phyloP scores from a whole-genome alignment of 257 asterid species.

The Phtheirospermum japonicum region DNA sequence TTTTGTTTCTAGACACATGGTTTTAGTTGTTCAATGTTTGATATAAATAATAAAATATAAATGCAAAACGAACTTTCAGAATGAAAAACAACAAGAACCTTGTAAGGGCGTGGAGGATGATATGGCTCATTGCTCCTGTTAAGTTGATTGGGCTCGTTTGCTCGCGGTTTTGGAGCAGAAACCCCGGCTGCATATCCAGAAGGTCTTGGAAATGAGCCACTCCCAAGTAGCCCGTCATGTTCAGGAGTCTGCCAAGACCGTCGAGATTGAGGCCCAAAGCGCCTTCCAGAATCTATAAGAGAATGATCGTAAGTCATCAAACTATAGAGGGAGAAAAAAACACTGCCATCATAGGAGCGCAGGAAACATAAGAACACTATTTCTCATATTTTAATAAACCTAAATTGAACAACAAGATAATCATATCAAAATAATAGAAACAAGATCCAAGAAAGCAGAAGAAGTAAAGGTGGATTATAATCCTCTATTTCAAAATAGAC shows the following conservation, averaged over 20 bases:
- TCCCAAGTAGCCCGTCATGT: slow-evolving; percentile 97
- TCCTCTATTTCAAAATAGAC: slow-evolving; percentile 15
- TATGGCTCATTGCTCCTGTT: slow-evolving; percentile 77
- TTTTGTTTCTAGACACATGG: background rate
- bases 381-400: background rate
- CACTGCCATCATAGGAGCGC: slow-evolving; percentile 14
- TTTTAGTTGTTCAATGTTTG: slow-evolving; percentile 5
- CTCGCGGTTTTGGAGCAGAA: slow-evolving; percentile 53
- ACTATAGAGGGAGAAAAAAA: slow-evolving; percentile 1
- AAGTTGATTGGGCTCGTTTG: slow-evolving; percentile 61
- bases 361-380: background rate
- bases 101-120: slow-evolving; percentile 98
- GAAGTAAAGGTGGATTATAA: slow-evolving; percentile 1
- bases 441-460: slow-evolving; percentile 7
- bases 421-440: slow-evolving; percentile 5
- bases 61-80: background rate
- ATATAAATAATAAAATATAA: background rate
- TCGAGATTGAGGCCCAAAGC: slow-evolving; percentile 53
- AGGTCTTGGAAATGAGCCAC: slow-evolving; percentile 91
- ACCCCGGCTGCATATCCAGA: slow-evolving; percentile 62
- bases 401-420: slow-evolving; percentile 4
- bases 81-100: slow-evolving; percentile 46
- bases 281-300: slow-evolving; percentile 69
- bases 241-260: slow-evolving; percentile 84
- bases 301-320: background rate